Evolutionary conservation across 2,329 filamentous ascomycete species (phyloP).

Genomic region (Fusarium buxicola): DNA sequence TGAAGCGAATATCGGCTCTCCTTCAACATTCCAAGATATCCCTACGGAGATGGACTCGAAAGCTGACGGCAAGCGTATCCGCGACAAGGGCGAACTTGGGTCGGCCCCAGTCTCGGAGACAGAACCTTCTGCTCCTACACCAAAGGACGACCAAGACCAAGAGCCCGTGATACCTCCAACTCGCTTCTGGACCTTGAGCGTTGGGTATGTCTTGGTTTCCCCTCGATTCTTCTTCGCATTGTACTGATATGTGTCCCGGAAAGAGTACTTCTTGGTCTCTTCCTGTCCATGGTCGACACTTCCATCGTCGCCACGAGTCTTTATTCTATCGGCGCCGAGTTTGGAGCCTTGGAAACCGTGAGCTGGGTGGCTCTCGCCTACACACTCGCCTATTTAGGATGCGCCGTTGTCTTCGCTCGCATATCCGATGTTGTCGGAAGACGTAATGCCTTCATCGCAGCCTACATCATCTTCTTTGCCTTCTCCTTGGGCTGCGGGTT

Average conservation of each 20-base stretch:
- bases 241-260: neutral
- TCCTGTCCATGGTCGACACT: conserved; percentile 69
- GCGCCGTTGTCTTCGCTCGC: conserved; percentile 66
- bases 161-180: conserved; percentile 41
- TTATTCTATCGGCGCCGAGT: conserved; percentile 65
- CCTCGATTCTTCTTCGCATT: neutral
- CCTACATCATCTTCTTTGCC: conserved; percentile 65
- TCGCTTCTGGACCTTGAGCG: conserved; percentile 51
- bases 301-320: conserved; percentile 71
- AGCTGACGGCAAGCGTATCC: neutral
- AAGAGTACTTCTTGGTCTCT: conserved; percentile 64
- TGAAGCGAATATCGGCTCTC: neutral
- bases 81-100: neutral
- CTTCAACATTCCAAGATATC: neutral
- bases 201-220: conserved; percentile 45
- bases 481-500: conserved; percentile 68
- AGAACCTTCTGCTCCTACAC: neutral
- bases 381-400: conserved; percentile 67
- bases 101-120: neutral
- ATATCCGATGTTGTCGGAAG: conserved; percentile 66
- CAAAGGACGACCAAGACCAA: conserved; percentile 8
- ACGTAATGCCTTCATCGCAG: conserved; percentile 61
- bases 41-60: conserved; percentile 12
- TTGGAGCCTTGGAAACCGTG: conserved; percentile 57
- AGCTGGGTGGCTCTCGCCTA: conserved; percentile 69